Evolutionary conservation across 2,329 filamentous ascomycete species (phyloP), one percentile per base, ranked within the genome.

Genomic region (Diaporthe sp.): DNA sequence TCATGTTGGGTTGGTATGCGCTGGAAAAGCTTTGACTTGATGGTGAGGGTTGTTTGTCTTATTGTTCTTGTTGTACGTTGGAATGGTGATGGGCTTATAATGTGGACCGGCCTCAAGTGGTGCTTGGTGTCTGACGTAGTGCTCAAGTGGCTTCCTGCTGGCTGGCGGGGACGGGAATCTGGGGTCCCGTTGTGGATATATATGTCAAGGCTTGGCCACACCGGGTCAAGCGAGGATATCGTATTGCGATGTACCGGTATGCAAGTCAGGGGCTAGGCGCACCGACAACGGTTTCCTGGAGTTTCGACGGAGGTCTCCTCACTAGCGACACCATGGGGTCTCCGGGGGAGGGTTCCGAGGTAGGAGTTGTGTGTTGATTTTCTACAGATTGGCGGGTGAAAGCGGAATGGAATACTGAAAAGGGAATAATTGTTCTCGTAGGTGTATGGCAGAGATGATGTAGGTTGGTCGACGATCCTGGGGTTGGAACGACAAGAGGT

Each of bases 311-410:
- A 73, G 78, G 78, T 67, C 60, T 79, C 85, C 82, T 86, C 83
- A 86, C 80, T 86, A 86, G 81, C 85, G 82, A 84, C 81, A 78
- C 84, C 85, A 86, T 86, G 79, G 81, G 82, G 49, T 67, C 68
- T 76, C 73, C 75, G 70, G 58, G 60, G 39, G n/a, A 51, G 37
- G 22, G 37, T 67, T 71, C 73, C 57, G 58, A 71, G 65, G 34
- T 68, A 75, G 76, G 74, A 68, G 61, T 42, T 25, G 17, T 76
- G 72, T 74, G 61, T 37, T 58, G 22, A 42, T 22, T 28, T 31
- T 49, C 25, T 73, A 53, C 37, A 70, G 60, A 57, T 47, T 57
- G 44, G 68, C 37, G 44, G 68, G 31, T 39, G 58, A 22, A 55
- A 47, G 34, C 37, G 60, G 72, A 28, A 72, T 13, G 28, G 34